A percentile compares a stretch with the other conserved stretches of the same genome.
phyloP scores from a whole-genome alignment of 352 stramenopile genomes.

The Phytophthora pini region DNA sequence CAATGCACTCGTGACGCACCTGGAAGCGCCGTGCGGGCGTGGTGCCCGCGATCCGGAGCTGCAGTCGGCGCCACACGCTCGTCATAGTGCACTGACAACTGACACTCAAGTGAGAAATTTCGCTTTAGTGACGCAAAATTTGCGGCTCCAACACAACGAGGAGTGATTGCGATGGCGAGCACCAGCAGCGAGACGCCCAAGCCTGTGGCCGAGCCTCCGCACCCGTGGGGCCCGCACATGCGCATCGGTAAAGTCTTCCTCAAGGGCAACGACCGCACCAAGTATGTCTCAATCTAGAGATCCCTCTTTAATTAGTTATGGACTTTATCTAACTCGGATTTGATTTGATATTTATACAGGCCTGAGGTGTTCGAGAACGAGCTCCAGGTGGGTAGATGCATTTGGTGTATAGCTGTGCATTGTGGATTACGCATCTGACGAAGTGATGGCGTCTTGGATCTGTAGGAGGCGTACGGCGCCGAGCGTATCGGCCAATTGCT shows the following conservation, averaged over 20 bases:
- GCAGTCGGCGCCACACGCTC: constrained; percentile 70
- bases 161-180: constrained; percentile 30
- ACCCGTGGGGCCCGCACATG: constrained; percentile 83
- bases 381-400: constrained; percentile 54
- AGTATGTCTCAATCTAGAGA: constrained; percentile 44
- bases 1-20: constrained; percentile 28
- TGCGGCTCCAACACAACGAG: constrained; percentile 10
- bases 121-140: constrained; percentile 17
- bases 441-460: neutral
- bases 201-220: constrained; percentile 40
- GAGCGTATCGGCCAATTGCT: constrained; percentile 76
- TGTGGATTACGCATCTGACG: constrained; percentile 1
- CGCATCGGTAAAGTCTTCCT: constrained; percentile 88
- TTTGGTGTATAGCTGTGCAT: neutral
- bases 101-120: no score
- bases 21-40: constrained; percentile 86
- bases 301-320: neutral
- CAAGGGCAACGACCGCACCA: constrained; percentile 89
- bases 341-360: constrained; percentile 36
- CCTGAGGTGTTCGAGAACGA: constrained; percentile 88
- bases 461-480: constrained; percentile 64
- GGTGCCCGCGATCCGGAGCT: constrained; percentile 81
- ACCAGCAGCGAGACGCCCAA: constrained; percentile 30
- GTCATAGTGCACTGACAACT: constrained; percentile 44
- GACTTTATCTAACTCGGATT: constrained; percentile 16